phyloP scores from a whole-genome alignment of 352 stramenopile genomes.

The Phytophthora tubulina region DNA sequence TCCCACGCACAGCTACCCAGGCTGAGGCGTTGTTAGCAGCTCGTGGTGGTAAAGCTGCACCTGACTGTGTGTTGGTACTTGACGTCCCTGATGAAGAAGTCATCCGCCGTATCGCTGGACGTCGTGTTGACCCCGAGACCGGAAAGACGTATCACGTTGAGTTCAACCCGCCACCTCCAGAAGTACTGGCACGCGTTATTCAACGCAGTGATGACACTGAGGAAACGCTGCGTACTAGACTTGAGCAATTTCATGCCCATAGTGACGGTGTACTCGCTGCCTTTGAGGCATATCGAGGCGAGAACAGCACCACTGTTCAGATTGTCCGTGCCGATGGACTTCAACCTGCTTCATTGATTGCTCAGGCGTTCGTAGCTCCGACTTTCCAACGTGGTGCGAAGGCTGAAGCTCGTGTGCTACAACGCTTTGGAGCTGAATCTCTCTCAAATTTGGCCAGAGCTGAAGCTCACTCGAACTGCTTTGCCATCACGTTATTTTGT shows the following conservation, averaged over 20 bases:
- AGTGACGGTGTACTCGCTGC: conserved; percentile 59
- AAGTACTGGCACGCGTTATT: conserved; percentile 71
- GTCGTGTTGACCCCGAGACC: conserved; percentile 94
- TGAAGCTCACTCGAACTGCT: conserved; percentile 64
- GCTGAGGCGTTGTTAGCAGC: conserved; percentile 80
- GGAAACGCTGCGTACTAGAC: conserved; percentile 88
- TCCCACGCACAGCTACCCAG: conserved; percentile 91
- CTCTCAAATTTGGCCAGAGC: conserved; percentile 44
- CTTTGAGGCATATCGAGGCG: conserved; percentile 44
- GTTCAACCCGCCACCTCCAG: conserved; percentile 93
- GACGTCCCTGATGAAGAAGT: conserved; percentile 96
- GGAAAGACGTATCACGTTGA: conserved; percentile 97
- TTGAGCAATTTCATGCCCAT: conserved; percentile 91
- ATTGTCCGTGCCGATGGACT: conserved; percentile 74
- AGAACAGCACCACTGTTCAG: conserved; percentile 37
- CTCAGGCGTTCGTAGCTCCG: conserved; percentile 59
- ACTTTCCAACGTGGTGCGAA: conserved; percentile 59
- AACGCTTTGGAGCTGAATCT: conserved; percentile 34
- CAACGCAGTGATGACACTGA: conserved; percentile 95
- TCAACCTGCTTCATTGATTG: conserved; percentile 48
- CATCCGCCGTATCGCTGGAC: conserved; percentile 96
- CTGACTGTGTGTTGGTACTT: conserved; percentile 93
- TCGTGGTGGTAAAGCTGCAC: conserved; percentile 62
- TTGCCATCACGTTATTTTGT: conserved; percentile 73
- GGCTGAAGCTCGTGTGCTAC: conserved; percentile 40